Evolutionary conservation across 2,329 filamentous ascomycete species (phyloP).

Genomic region (Fusarium incarnatum): DNA sequence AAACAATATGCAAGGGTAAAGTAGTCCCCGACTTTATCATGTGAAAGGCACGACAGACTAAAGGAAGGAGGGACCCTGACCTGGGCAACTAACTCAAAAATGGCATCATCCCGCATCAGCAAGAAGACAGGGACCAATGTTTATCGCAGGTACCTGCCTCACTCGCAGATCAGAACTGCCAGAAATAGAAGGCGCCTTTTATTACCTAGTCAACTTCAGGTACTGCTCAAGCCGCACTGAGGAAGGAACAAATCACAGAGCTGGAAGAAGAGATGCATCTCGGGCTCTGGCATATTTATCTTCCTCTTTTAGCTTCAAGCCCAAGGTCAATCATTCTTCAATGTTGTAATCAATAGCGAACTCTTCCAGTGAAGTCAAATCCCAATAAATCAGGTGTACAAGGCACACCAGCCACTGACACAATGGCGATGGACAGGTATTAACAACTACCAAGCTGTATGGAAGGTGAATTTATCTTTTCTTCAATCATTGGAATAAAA

Average conservation of each 20-base stretch:
- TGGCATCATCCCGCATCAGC: neutral
- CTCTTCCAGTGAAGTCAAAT: neutral
- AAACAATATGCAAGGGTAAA: slow-evolving; percentile 46
- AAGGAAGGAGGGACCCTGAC: slow-evolving; percentile 31
- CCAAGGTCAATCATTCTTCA: neutral
- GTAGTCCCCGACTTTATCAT: slow-evolving; percentile 50
- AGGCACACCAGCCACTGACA: neutral
- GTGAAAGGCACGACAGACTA: slow-evolving; percentile 37
- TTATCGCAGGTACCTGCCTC: neutral
- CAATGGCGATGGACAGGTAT: neutral
- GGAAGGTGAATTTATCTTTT: neutral
- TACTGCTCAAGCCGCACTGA: neutral
- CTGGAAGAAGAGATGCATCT: neutral
- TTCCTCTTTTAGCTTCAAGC: neutral
- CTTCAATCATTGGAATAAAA: neutral
- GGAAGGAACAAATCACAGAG: neutral
- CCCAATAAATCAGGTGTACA: neutral
- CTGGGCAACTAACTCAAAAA: slow-evolving; percentile 6
- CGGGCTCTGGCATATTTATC: neutral
- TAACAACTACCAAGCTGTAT: neutral
- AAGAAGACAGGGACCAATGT: neutral
- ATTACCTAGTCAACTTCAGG: neutral
- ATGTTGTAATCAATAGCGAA: neutral
- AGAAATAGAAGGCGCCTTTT: neutral
- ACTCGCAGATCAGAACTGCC: neutral